Percentiles rank a stretch among this genome's conserved stretches.
Conservation (phyloP, 495 filamentous ascomycete genomes). For the Penicillium parvum region DNA sequence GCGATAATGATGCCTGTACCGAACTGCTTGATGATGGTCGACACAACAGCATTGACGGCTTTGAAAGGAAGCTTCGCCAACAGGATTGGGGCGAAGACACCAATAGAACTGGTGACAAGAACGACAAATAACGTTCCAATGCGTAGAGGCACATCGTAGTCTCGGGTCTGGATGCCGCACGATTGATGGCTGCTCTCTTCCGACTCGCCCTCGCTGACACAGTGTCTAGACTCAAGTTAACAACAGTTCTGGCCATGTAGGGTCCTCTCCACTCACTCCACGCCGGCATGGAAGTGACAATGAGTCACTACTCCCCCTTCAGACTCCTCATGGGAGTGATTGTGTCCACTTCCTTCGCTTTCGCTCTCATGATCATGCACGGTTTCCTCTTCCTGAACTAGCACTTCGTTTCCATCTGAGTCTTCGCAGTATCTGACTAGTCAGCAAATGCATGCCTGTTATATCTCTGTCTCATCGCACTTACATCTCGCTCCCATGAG, state of each 20-base stretch:
- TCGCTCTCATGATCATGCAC: conserved; percentile 1
- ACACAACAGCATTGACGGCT: conserved; percentile 42
- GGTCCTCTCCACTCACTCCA: conserved; percentile 45
- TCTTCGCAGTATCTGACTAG: conserved; percentile 43
- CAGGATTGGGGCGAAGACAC: conserved; percentile 41
- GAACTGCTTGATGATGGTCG: conserved; percentile 57
- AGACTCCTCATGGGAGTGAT: conserved; percentile 10
- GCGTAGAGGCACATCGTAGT: conserved; percentile 57
- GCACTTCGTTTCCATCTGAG: conserved; percentile 44
- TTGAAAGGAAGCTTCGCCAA: conserved; percentile 29
- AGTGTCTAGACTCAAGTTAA: conserved; percentile 37
- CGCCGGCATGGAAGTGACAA: conserved; percentile 64
- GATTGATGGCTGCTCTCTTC: conserved; percentile 21
- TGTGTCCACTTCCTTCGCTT: conserved; percentile 5
- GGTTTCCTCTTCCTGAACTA: conserved; percentile 29
- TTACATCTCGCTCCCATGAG: conserved; percentile 43
- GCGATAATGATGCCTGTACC: conserved; percentile 70
- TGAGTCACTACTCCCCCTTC: conserved; percentile 18
- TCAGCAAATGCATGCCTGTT: neutral
- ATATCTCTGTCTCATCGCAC: conserved; percentile 1
- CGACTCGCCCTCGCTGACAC: conserved; percentile 36
- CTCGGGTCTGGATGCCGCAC: conserved; percentile 43
- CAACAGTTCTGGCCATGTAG: neutral
- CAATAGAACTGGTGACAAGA: conserved; percentile 45
- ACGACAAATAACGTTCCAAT: conserved; percentile 60